Evolutionary conservation across 768 basidiomycete species (phyloP), one percentile per base, ranked within the genome.

Genomic region (Suillus weaverae): DNA sequence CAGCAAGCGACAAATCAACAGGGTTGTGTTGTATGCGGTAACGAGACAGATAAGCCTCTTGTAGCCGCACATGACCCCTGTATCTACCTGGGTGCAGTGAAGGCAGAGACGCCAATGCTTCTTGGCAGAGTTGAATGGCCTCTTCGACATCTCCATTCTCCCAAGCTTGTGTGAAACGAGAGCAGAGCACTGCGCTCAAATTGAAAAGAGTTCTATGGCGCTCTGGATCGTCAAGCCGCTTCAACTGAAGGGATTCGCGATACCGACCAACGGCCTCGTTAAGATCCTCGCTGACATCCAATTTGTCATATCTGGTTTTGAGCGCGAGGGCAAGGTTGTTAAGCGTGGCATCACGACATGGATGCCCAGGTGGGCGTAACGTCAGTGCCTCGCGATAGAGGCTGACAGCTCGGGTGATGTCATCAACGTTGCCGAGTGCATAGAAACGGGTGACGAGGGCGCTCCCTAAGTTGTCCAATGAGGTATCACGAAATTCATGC

Each of bases 101-200:
- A 48, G 11, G 22, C 11, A 26, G 6, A 14, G 22, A 30, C 20
- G 46, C 26, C 26, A 26, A 32, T 33, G 68, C 46, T 38, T 69
- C 50, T 36, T 4, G 18, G 50, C 62, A 67, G 9, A 67, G 26
- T 5, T 3, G 2, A 44, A 51, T 71, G 22, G 74, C 69, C 38
- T 71, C 76, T 1, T 77, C 65, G 7, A 76, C n/a, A 51, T 75
- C 76, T 22, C 64, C 46, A 6, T 2, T 18, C 36, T 68, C 60
- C 1, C 30, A 5, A 14, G 11, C 33, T 3, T 53, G 5, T 22
- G 50, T 18, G 62, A 71, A 73, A 32, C 71, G 70, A 5, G 60
- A 38, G 22, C 56, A 44, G 30, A 73, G 67, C 14, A 68, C 71
- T 2, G 38, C 53, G 26, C 64, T 71, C 16, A 73, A 30, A 1